These are phyloP conservation scores for Cadophora sp. DNA, from an alignment of 2,329 filamentous ascomycete genomes.

Conservation along the genomic window DNA sequence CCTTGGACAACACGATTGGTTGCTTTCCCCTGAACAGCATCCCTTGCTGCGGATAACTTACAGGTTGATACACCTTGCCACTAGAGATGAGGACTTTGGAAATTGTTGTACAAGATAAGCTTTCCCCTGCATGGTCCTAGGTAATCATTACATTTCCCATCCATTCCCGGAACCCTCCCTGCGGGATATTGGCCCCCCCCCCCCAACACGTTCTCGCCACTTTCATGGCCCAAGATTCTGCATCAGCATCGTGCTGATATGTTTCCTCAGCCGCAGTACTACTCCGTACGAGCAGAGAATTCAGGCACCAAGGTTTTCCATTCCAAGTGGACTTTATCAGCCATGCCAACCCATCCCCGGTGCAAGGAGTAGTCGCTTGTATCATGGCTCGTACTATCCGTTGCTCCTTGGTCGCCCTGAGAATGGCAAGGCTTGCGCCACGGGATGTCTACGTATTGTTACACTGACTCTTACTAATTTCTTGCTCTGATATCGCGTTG, in stretches of 20 bases:
- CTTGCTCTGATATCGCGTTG: conserved; percentile 34
- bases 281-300: conserved; percentile 12
- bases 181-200: conserved; percentile 2
- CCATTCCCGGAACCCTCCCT: conserved; percentile 12
- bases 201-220: not conserved
- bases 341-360: conserved; percentile 29
- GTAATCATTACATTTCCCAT: conserved; percentile 16
- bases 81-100: conserved; percentile 23
- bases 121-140: conserved; percentile 5
- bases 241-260: conserved; percentile 1
- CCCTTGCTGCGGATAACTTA: conserved; percentile 15
- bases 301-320: conserved; percentile 21
- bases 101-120: conserved; percentile 28
- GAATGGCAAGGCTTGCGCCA: conserved; percentile 36
- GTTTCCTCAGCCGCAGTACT: conserved; percentile 14
- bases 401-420: conserved; percentile 34
- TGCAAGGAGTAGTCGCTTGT: conserved; percentile 32
- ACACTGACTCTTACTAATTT: conserved; percentile 42
- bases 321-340: conserved; percentile 29
- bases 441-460: conserved; percentile 33
- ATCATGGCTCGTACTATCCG: conserved; percentile 33
- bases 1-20: conserved; percentile 20
- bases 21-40: conserved; percentile 7
- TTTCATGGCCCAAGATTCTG: not conserved
- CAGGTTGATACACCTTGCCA: conserved; percentile 28